These are phyloP conservation scores for Elongisporangium undulatum DNA, from an alignment of 352 stramenopile genomes.

Conservation along the genomic window DNA sequence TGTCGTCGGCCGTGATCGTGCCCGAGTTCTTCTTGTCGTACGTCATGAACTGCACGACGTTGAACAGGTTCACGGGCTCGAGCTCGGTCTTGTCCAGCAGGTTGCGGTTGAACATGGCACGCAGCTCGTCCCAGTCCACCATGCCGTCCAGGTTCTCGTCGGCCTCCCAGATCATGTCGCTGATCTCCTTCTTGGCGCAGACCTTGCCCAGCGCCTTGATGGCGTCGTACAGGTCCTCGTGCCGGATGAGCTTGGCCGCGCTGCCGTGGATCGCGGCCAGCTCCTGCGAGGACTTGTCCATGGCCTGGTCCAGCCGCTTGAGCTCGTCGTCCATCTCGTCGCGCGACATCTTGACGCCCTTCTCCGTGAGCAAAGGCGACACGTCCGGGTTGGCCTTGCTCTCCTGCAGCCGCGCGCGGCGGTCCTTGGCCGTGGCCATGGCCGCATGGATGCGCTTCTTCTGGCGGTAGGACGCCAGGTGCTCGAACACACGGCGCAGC, in stretches of 20 bases:
- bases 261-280: slow-evolving; percentile 48
- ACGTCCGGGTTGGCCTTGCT: slow-evolving; percentile 67
- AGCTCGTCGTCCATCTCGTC: slow-evolving; percentile 81
- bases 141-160: slow-evolving; percentile 96
- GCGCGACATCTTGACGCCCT: slow-evolving; percentile 69
- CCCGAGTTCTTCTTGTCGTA: slow-evolving; percentile 95
- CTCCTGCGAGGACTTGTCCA: slow-evolving; percentile 51
- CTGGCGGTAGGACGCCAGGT: slow-evolving; percentile 88
- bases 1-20: slow-evolving; percentile 95
- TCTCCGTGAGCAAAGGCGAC: slow-evolving; percentile 72
- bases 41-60: slow-evolving; percentile 98
- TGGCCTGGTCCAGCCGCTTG: slow-evolving; percentile 41
- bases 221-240: slow-evolving; percentile 91
- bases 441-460: slow-evolving; percentile 70
- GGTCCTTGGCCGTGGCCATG: slow-evolving; percentile 46
- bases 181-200: slow-evolving; percentile 93
- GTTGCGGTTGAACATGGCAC: slow-evolving; percentile 96
- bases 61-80: slow-evolving; percentile 95
- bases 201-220: slow-evolving; percentile 93
- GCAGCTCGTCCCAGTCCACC: slow-evolving; percentile 95
- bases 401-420: slow-evolving; percentile 51
- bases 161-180: slow-evolving; percentile 98
- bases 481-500: slow-evolving; percentile 92
- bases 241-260: slow-evolving; percentile 75
- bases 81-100: slow-evolving; percentile 93